A percentile compares a stretch with the other conserved stretches of the same genome.
Evolutionary conservation across 2,329 filamentous ascomycete species (phyloP).

Genomic region (Exophiala viscosa): DNA sequence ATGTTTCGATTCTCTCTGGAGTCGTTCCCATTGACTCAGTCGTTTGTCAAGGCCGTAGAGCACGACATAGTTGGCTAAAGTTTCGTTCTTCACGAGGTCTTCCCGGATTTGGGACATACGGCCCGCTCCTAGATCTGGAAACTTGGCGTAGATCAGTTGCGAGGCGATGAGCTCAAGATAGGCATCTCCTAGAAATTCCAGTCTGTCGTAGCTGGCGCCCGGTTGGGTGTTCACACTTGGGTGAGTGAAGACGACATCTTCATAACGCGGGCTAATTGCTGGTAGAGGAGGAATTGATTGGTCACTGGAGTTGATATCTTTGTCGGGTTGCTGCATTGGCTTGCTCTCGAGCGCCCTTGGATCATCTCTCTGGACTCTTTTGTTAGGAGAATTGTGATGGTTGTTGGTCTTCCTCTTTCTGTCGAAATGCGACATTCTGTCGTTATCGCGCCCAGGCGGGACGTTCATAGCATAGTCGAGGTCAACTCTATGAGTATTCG

Average conservation of each 20-base stretch:
- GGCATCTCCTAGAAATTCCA: conserved; percentile 87
- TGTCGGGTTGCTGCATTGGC: not conserved
- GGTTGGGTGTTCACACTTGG: conserved; percentile 6
- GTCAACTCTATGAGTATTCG: not conserved
- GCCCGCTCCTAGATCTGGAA: conserved; percentile 62
- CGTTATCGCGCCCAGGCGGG: too few species aligned
- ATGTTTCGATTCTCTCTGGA: conserved; percentile 37
- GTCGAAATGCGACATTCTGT: conserved; percentile 9
- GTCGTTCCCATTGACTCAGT: conserved; percentile 52
- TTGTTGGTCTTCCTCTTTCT: conserved; percentile 11
- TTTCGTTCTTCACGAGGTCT: conserved; percentile 74
- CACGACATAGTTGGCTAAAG: conserved; percentile 64
- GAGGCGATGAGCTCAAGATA: conserved; percentile 76
- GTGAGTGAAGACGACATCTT: conserved; percentile 26
- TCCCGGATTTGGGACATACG: conserved; percentile 74
- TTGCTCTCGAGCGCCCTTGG: not conserved
- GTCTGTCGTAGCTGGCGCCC: conserved; percentile 64
- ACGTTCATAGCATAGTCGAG: not conserved
- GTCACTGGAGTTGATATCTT: conserved; percentile 1
- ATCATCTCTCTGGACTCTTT: conserved; percentile 5
- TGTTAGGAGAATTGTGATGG: not conserved
- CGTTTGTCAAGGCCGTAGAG: conserved; percentile 67
- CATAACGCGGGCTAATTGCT: conserved; percentile 17
- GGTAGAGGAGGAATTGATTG: conserved; percentile 23
- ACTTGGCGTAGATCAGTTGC: conserved; percentile 70